Percentiles rank a stretch among this genome's conserved stretches.
Evolutionary conservation across 176 grass and related monocot genomes (phyloP).

Genomic region (bread wheat (Triticum aestivum)): DNA sequence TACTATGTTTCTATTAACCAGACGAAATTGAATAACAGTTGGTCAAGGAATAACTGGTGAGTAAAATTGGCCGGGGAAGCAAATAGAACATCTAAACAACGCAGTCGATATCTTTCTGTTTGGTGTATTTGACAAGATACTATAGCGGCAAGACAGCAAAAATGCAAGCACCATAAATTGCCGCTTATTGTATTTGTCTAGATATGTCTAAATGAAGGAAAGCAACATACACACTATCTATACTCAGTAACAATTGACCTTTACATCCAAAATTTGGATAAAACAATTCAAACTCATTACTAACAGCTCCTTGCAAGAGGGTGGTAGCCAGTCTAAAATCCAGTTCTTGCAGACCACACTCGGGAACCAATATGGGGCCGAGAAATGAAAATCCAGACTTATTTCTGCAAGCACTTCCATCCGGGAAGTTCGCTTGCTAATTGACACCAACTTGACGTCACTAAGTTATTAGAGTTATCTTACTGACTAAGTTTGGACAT

Average conservation of each 20-base stretch:
- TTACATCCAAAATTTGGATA: background rate
- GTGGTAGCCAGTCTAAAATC: background rate
- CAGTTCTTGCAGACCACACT: background rate
- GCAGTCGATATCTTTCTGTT: background rate
- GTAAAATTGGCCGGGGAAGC: background rate
- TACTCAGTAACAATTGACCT: too few relatives aligned
- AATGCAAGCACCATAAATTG: background rate
- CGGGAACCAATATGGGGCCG: background rate
- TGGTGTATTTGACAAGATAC: background rate
- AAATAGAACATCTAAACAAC: background rate
- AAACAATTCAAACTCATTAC: background rate
- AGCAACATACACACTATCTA: background rate
- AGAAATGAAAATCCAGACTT: background rate
- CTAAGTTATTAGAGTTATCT: background rate
- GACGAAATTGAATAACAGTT: background rate
- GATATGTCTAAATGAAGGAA: background rate
- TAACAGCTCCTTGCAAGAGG: background rate
- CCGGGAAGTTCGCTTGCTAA: background rate
- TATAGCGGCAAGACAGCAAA: background rate
- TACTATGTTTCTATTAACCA: background rate
- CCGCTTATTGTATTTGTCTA: background rate
- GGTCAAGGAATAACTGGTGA: background rate
- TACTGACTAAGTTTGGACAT: background rate
- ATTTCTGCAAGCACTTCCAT: background rate
- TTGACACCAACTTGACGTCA: background rate